Base-by-base conservation (phyloP, 1,139 yeast species). In the Keqinozyma sinolaborantium region DNA sequence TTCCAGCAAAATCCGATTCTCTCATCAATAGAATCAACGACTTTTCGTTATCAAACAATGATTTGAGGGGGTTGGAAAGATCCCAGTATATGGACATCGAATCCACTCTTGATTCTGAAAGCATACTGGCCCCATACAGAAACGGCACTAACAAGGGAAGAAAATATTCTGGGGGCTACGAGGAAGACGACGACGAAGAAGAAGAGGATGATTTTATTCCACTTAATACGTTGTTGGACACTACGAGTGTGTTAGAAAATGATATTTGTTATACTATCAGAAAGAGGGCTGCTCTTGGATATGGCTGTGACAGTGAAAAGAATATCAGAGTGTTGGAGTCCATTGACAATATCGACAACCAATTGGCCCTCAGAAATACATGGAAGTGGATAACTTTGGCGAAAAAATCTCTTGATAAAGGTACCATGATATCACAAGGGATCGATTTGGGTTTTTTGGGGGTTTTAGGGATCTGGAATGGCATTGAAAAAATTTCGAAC, bases 341-440 rank as follows among this genome's bases (percentile, higher is more conserved):
- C 19, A 50, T 68, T 31, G 72, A 72, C 21, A 64, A 72, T 5
- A 60, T 78, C 18, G 83, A 78, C 40, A 74, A 77, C 29, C 77
- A 77, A 35, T 53, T 73, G 21, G 77, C 79, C 42, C 62, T 87
- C 23, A 66, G 82, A 40, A 81, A 84, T 45, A 82, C 95, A 0
- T 90, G 97, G 97, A 77, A 82, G 47, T 90, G 97, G 97, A 58
- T 90, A 16, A 74, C 79, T 5, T 73, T 84, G 30, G 88, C 95
- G 0, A 70, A 77, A 37, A 76, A 74, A 30, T 73, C 87, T 1
- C 78, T 82, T 12, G 77, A 73, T 19, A 77, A 82, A 32, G 86
- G 86, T 0, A 66, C 81, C 2, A 81, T 85, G 86, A 63, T 75
- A 1, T 71, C 82, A 1, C 80, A 77, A 16, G 71, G 72, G 6